phyloP scores from a whole-genome alignment of 1,284 basidiomycete genomes.

The Ganoderma sinense region DNA sequence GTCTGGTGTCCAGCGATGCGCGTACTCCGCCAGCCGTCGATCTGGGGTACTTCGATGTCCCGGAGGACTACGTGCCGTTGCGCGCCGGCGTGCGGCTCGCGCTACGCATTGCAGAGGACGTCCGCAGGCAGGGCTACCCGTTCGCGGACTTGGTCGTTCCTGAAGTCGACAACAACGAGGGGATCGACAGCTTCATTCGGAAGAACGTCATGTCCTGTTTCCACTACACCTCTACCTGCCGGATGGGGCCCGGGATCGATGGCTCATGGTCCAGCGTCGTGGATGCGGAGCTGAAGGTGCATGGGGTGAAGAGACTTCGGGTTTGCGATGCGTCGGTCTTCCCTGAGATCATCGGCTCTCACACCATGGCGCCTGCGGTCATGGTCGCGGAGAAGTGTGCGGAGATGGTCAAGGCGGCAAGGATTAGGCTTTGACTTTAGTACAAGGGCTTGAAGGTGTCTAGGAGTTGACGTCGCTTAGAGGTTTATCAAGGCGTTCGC shows the following conservation, averaged over 20 bases:
- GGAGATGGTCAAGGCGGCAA: not conserved
- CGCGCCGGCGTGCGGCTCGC: no score
- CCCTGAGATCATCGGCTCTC: conserved; percentile 44
- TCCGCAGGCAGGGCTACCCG: conserved; percentile 7
- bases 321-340: conserved; percentile 52
- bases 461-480: no score
- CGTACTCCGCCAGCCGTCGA: no score
- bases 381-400: conserved; percentile 47
- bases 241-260: conserved; percentile 46
- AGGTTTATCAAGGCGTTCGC: no score
- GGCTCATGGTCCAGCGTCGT: conserved; percentile 48
- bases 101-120: not conserved
- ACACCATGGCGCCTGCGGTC: conserved; percentile 46
- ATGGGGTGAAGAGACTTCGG: conserved; percentile 50
- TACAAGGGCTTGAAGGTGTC: no score
- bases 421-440: no score
- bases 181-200: conserved; percentile 39
- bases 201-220: conserved; percentile 39
- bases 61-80: no score
- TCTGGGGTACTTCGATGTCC: no score
- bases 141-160: conserved; percentile 43
- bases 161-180: conserved; percentile 20
- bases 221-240: conserved; percentile 47
- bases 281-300: conserved; percentile 56
- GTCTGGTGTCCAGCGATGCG: no score